Evolutionary conservation across 164 flowering plant genomes (phyloP).

Genomic region (Chimonanthus salicifolius): DNA sequence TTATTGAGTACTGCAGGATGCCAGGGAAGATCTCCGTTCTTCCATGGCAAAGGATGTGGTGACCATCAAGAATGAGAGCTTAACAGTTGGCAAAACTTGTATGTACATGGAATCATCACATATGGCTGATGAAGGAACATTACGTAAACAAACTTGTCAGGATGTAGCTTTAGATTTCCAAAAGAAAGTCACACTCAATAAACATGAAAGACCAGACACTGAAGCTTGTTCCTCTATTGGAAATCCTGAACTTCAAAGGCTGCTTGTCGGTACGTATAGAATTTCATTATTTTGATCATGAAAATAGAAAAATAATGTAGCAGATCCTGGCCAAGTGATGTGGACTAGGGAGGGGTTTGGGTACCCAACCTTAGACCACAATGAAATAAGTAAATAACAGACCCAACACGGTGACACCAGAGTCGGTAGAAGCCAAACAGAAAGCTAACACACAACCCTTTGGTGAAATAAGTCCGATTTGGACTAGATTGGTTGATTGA

Average conservation of each 20-base stretch:
- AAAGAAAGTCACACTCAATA: constrained; percentile 61
- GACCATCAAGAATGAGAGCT: constrained; percentile 59
- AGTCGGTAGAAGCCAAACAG: no score
- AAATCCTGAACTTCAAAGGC: constrained; percentile 23
- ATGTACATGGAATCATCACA: constrained; percentile 9
- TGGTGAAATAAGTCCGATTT: no score
- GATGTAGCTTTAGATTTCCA: constrained; percentile 64
- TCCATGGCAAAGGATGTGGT: constrained; percentile 86
- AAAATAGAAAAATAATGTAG: neutral
- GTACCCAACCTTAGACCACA: no score
- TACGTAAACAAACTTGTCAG: constrained; percentile 12
- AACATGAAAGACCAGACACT: constrained; percentile 45
- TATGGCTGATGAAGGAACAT: constrained; percentile 19
- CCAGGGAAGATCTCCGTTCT: constrained; percentile 73
- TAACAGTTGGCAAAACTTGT: constrained; percentile 29
- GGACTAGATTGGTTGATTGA: no score
- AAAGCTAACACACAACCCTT: no score
- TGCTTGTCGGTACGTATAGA: constrained; percentile 41
- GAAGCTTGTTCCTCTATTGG: constrained; percentile 20
- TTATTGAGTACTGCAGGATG: constrained; percentile 48
- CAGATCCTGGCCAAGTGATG: no score
- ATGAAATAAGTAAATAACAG: no score
- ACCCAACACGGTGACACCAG: no score
- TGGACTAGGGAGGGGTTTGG: no score
- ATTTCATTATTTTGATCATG: neutral